Evolutionary conservation across 345 rosid genomes (phyloP).

Genomic region (Camelina hispida): DNA sequence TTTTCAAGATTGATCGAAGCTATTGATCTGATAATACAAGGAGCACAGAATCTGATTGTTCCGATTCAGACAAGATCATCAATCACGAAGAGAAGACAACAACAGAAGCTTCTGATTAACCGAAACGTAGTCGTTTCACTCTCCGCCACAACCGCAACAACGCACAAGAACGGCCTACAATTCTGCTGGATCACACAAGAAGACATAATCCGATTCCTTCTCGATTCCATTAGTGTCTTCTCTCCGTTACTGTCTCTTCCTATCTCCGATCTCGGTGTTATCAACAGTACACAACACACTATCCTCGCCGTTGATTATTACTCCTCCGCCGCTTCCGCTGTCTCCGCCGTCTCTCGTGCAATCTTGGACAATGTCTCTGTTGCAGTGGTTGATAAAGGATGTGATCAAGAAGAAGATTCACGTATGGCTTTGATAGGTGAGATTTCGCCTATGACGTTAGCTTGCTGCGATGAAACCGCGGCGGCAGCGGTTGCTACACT

Average conservation of each 20-base stretch:
- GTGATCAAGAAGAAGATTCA: slow-evolving; percentile 37
- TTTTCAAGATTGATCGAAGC: slow-evolving; percentile 71
- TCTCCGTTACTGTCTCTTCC: slow-evolving; percentile 72
- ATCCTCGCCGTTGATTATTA: slow-evolving; percentile 60
- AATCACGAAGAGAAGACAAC: slow-evolving; percentile 65
- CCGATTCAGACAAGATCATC: slow-evolving; percentile 59
- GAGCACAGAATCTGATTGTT: slow-evolving; percentile 85
- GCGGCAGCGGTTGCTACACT: slow-evolving; percentile 75
- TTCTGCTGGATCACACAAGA: slow-evolving; percentile 97
- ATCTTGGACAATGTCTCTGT: slow-evolving; percentile 68
- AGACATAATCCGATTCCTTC: slow-evolving; percentile 84
- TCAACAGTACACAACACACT: slow-evolving; percentile 46
- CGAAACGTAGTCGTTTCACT: slow-evolving; percentile 44
- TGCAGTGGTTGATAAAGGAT: slow-evolving; percentile 66
- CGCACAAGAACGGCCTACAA: slow-evolving; percentile 56
- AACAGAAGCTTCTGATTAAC: slow-evolving; percentile 48
- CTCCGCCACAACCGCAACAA: slow-evolving; percentile 36
- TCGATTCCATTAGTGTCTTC: slow-evolving; percentile 74
- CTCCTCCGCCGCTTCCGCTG: slow-evolving; percentile 75
- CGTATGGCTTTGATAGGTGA: slow-evolving; percentile 63
- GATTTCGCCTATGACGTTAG: slow-evolving; percentile 75
- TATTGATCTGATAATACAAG: slow-evolving; percentile 75
- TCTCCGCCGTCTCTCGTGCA: slow-evolving; percentile 54
- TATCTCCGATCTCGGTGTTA: slow-evolving; percentile 70
- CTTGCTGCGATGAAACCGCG: slow-evolving; percentile 69